Evolutionary conservation across 441 rosid genomes (phyloP), one percentile per base, ranked within the genome.

Genomic region (Erodium chrysanthum): DNA sequence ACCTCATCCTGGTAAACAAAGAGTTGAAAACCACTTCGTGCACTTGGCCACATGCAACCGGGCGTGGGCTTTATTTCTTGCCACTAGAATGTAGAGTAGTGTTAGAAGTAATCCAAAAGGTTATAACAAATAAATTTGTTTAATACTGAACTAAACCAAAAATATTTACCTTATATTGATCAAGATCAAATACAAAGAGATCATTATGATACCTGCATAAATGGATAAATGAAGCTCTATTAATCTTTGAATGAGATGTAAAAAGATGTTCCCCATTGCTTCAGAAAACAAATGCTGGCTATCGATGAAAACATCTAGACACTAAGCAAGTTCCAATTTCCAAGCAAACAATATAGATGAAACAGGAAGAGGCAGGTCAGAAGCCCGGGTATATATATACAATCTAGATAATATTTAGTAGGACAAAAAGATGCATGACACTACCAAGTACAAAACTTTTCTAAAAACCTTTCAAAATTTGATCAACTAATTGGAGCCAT

Each of bases 41-140:
- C 87, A 81, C 89, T 87, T 29, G 98, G 97, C 96, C 98, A 93
- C 86, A 91, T 78, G 60, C 91, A 83, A 60, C 97, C 97, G 75
- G 88, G 96, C 79, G 82, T 84, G 22, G 96, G 95, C 76, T 93
- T 93, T 76, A 93, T 84, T 84, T 93, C 98, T 90, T 89, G 95
- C 98, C 97, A 93, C 98, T 89, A 69, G 77, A 86, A 69, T 56
- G 62, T 22, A 56, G 25, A 44, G 52, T 44, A 44, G 52, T 44
- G 52, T 12, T 44, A 33, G 7, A 44, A 44, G n/a, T 44, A 44
- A 12, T 12, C 17, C 52, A 44, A 12, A 44, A 44, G n/a, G 52
- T 5, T 17, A 22, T 0, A 70, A 33, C 10, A 64, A 25, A 40
- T 60, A 33, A 64, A 69, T 20, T 11, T 60, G 21, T 22, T 14